These are phyloP conservation scores for Nicotiana otophora DNA, from an alignment of 257 asterid genomes.

Conservation along the genomic window DNA sequence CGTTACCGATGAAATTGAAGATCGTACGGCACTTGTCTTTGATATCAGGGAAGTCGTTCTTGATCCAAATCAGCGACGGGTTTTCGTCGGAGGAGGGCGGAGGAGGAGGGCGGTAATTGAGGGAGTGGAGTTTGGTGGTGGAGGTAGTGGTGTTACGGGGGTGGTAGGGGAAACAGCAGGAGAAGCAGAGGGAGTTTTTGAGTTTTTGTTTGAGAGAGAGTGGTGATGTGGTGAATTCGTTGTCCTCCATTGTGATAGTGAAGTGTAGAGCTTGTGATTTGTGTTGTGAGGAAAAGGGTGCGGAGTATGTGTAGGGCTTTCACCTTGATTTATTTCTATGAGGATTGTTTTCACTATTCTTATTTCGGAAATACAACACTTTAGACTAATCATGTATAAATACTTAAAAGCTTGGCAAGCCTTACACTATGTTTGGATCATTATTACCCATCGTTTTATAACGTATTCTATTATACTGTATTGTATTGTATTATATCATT, in stretches of 20 bases:
- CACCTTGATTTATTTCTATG: not conserved
- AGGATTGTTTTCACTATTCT: no score
- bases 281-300: not conserved
- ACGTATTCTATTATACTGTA: no score
- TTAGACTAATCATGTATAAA: no score
- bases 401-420: no score
- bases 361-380: no score
- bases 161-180: constrained; percentile 53
- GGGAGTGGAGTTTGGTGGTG: constrained; percentile 12
- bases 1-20: constrained; percentile 26
- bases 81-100: constrained; percentile 30
- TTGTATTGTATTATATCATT: no score
- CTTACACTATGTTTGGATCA: no score
- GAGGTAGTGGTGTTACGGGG: constrained; percentile 7
- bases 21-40: constrained; percentile 46
- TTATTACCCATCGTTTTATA: no score
- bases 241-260: constrained; percentile 27
- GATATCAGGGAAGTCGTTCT: constrained; percentile 31
- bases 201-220: constrained; percentile 43
- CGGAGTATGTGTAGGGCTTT: not conserved
- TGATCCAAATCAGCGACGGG: constrained; percentile 46
- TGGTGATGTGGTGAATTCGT: constrained; percentile 12
- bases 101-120: constrained; percentile 24
- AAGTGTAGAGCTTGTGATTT: not conserved
- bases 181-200: constrained; percentile 41